phyloP scores from a whole-genome alignment of 139 green algal species.

The Haematococcus lacustris region DNA sequence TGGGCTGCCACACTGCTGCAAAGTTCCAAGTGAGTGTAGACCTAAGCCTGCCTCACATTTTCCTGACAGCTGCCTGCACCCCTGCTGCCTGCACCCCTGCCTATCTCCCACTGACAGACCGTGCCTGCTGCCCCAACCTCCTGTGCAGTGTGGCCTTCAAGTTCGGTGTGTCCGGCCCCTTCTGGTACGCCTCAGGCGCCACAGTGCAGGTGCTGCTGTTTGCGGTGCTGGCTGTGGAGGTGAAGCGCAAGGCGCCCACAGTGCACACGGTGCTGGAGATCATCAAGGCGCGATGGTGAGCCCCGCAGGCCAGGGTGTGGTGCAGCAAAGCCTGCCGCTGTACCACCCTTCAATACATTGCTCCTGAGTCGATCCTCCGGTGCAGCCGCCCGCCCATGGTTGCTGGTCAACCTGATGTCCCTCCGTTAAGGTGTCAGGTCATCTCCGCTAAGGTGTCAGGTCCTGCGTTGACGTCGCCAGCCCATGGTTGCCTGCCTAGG shows the following conservation, averaged over 20 bases:
- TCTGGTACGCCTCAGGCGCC: constrained; percentile 84
- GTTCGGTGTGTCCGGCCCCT: constrained; percentile 44
- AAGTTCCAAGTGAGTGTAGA: constrained; percentile 16
- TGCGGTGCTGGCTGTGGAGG: constrained; percentile 85
- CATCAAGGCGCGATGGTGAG: constrained; percentile 50
- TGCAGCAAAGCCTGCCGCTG: too few species aligned
- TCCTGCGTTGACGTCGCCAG: too few species aligned
- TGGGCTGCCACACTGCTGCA: constrained; percentile 48
- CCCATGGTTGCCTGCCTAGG: too few species aligned
- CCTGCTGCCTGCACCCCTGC: not conserved
- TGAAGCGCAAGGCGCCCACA: constrained; percentile 89
- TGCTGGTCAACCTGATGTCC: too few species aligned
- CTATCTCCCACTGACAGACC: not conserved
- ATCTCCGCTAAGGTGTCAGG: too few species aligned
- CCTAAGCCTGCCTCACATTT: not conserved
- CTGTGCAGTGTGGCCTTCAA: constrained; percentile 10
- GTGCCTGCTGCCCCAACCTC: not conserved
- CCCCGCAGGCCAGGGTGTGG: too few species aligned
- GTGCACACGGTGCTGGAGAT: constrained; percentile 91
- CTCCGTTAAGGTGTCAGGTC: too few species aligned
- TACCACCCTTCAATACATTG: too few species aligned
- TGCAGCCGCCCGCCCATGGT: too few species aligned
- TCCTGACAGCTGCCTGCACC: not conserved
- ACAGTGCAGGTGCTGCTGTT: constrained; percentile 90
- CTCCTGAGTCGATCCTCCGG: too few species aligned